These are phyloP conservation scores for Sporothrix schenckii DNA, from an alignment of 2,329 filamentous ascomycete species.

Conservation along the genomic window DNA sequence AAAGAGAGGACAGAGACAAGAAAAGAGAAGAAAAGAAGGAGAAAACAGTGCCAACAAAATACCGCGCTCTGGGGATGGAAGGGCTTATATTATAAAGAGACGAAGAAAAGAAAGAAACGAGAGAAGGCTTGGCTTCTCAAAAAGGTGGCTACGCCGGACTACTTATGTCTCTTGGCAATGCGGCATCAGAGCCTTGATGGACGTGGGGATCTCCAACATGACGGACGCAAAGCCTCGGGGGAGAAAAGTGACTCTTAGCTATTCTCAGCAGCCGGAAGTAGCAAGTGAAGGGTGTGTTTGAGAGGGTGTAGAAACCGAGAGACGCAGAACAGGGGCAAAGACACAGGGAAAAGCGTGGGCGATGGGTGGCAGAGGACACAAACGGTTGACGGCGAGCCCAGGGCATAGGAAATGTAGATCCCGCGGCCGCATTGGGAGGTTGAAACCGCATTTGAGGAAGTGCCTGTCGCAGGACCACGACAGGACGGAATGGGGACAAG, in stretches of 20 bases:
- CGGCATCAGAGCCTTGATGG: slow-evolving; percentile 29
- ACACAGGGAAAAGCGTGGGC: slow-evolving; percentile 8
- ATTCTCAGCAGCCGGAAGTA: not conserved
- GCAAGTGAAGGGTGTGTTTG: slow-evolving; percentile 25
- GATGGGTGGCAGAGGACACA: not conserved
- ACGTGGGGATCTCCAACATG: slow-evolving; percentile 29
- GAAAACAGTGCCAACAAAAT: slow-evolving; percentile 22
- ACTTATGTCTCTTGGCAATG: slow-evolving; percentile 38
- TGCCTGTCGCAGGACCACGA: slow-evolving; percentile 39
- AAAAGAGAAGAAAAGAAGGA: slow-evolving; percentile 33
- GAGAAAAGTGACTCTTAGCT: too few relatives aligned
- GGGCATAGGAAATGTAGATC: slow-evolving; percentile 40
- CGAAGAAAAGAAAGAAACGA: slow-evolving; percentile 31
- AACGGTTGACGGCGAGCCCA: slow-evolving; percentile 21
- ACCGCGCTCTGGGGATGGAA: slow-evolving; percentile 30
- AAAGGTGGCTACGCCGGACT: slow-evolving; percentile 30
- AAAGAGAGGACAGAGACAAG: slow-evolving; percentile 32
- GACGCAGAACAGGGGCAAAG: not conserved
- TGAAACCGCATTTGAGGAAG: slow-evolving; percentile 42
- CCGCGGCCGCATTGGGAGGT: slow-evolving; percentile 39
- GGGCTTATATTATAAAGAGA: slow-evolving; percentile 34
- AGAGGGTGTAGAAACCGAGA: slow-evolving; percentile 15
- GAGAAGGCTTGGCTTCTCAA: slow-evolving; percentile 27
- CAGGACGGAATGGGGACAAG: slow-evolving; percentile 25
- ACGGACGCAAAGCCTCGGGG: slow-evolving; percentile 14